These are phyloP conservation scores for Sanghuangporus baumii DNA, from an alignment of 1,284 basidiomycete species.

Conservation along the genomic window DNA sequence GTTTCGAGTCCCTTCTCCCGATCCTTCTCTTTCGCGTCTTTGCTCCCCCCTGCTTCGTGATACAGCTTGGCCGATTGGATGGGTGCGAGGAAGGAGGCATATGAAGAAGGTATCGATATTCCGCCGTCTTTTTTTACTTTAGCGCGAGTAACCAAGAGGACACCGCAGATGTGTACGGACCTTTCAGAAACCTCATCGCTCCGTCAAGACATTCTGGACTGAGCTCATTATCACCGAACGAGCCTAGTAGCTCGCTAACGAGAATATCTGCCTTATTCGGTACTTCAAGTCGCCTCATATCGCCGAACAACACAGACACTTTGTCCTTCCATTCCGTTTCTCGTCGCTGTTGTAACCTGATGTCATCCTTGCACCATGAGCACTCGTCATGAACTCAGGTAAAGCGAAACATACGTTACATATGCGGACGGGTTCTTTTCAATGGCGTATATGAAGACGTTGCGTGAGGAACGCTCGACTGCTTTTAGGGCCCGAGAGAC, in stretches of 20 bases:
- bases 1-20: slow-evolving; percentile 70
- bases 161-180: slow-evolving; percentile 38
- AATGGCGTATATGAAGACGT: slow-evolving; percentile 78
- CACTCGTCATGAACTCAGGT: not conserved
- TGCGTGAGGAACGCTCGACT: slow-evolving; percentile 60
- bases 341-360: slow-evolving; percentile 77
- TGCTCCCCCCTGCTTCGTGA: slow-evolving; percentile 66
- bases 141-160: too few species aligned
- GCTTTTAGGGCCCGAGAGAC: slow-evolving; percentile 85
- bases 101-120: slow-evolving; percentile 94
- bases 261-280: slow-evolving; percentile 90
- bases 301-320: slow-evolving; percentile 84
- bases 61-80: slow-evolving; percentile 90
- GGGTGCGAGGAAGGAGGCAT: slow-evolving; percentile 92
- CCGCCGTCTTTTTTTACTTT: slow-evolving; percentile 58
- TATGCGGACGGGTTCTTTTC: slow-evolving; percentile 96
- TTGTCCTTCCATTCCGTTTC: slow-evolving; percentile 78
- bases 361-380: slow-evolving; percentile 6
- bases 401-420: slow-evolving; percentile 68
- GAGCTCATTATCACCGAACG: slow-evolving; percentile 98
- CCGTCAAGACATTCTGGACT: slow-evolving; percentile 97
- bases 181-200: slow-evolving; percentile 86
- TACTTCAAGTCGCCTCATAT: slow-evolving; percentile 83
- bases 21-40: slow-evolving; percentile 43
- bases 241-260: slow-evolving; percentile 93